Evolutionary conservation across 495 filamentous ascomycete genomes (phyloP).

Genomic region (Penicillium flavigenum): DNA sequence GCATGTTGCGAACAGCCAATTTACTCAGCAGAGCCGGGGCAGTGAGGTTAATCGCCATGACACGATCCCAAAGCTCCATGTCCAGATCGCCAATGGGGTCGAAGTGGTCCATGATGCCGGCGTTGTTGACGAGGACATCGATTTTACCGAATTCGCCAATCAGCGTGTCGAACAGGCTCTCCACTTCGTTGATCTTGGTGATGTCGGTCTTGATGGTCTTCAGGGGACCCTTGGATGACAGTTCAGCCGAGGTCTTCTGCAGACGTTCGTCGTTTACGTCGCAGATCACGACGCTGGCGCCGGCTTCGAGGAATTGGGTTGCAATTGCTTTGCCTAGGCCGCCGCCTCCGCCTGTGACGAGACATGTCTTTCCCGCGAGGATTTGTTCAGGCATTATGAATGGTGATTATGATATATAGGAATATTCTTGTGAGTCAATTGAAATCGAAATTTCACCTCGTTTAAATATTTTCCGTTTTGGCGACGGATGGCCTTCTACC

Average conservation of each 20-base stretch:
- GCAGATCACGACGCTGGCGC: conserved; percentile 45
- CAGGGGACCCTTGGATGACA: conserved; percentile 37
- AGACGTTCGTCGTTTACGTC: conserved; percentile 40
- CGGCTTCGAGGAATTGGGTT: conserved; percentile 35
- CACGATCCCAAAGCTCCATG: conserved; percentile 54
- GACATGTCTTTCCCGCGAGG: conserved; percentile 37
- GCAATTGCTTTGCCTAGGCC: conserved; percentile 49
- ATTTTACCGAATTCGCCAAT: conserved; percentile 33
- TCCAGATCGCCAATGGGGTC: conserved; percentile 53
- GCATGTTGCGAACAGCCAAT: conserved; percentile 50
- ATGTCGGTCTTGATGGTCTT: conserved; percentile 45
- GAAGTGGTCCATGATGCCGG: conserved; percentile 57
- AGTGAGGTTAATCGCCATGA: conserved; percentile 60
- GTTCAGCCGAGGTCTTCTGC: conserved; percentile 38
- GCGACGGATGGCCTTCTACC: conserved; percentile 13
- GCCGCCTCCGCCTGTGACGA: conserved; percentile 43
- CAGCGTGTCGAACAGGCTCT: conserved; percentile 37
- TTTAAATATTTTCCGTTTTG: conserved; percentile 10
- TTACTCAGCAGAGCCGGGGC: conserved; percentile 56
- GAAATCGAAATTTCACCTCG: neutral
- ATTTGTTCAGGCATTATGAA: conserved; percentile 25
- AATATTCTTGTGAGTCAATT: neutral
- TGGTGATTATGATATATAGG: neutral
- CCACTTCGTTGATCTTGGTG: conserved; percentile 32
- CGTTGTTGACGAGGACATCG: conserved; percentile 47